Percentiles rank a stretch among this genome's conserved stretches.
Conservation (phyloP, 1,284 basidiomycete genomes). For the Pholiota adiposa region DNA sequence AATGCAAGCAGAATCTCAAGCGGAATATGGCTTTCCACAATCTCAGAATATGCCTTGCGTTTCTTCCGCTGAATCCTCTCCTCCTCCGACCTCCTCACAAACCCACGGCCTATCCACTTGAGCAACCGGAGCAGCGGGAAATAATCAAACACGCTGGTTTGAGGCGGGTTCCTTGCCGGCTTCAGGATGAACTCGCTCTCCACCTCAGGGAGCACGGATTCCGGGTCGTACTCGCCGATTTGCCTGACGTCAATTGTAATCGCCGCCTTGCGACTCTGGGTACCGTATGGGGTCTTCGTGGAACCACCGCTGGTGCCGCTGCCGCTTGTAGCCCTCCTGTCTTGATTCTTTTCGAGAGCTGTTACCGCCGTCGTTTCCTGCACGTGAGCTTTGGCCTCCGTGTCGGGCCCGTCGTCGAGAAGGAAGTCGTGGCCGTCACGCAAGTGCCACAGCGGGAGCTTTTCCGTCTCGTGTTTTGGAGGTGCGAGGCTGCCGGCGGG, state of each 20-base stretch:
- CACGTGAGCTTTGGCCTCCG: slow-evolving; percentile 6
- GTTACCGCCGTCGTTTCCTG: slow-evolving; percentile 8
- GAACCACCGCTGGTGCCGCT: background rate
- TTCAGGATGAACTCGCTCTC: slow-evolving; percentile 50
- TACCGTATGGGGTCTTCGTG: slow-evolving; percentile 2
- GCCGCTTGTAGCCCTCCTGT: background rate
- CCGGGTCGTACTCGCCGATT: slow-evolving; percentile 28
- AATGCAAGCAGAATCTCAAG: slow-evolving; percentile 61
- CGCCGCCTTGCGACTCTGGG: background rate
- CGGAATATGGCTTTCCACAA: slow-evolving; percentile 64
- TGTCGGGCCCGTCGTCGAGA: slow-evolving; percentile 5
- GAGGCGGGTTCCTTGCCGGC: slow-evolving; percentile 56
- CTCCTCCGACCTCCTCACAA: too few relatives aligned
- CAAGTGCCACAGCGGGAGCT: slow-evolving; percentile 58
- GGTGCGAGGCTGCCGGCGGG: slow-evolving; percentile 19
- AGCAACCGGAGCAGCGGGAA: slow-evolving; percentile 57
- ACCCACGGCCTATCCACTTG: slow-evolving; percentile 36
- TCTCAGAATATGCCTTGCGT: slow-evolving; percentile 40
- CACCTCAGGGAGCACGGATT: slow-evolving; percentile 51
- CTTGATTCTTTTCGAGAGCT: background rate
- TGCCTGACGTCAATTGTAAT: background rate
- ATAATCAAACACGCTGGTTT: slow-evolving; percentile 51
- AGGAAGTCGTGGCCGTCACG: slow-evolving; percentile 40
- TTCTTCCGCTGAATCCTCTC: slow-evolving; percentile 23
- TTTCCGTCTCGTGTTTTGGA: slow-evolving; percentile 38